phyloP scores from a whole-genome alignment of 2,329 filamentous ascomycete species.

The Neopestalotiopsis sp. region DNA sequence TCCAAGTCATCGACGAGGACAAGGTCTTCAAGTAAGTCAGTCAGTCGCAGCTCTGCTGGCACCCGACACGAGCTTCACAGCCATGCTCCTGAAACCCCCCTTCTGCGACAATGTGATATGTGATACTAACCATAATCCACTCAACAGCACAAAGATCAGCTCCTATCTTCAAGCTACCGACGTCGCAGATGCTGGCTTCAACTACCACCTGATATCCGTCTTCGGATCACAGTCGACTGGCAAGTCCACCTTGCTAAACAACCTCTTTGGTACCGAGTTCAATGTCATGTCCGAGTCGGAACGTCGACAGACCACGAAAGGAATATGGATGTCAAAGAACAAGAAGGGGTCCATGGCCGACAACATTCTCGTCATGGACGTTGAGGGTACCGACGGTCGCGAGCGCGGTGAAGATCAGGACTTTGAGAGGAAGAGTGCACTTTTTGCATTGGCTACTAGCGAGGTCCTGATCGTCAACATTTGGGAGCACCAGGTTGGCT shows the following conservation, averaged over 20 bases:
- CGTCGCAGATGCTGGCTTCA: slow-evolving; percentile 90
- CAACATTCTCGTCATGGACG: slow-evolving; percentile 99
- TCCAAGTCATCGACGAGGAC: slow-evolving; percentile 95
- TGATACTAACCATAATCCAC: slow-evolving; percentile 22
- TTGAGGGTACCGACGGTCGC: slow-evolving; percentile 95
- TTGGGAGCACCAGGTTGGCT: slow-evolving; percentile 97
- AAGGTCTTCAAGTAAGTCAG: slow-evolving; percentile 96
- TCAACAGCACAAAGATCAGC: slow-evolving; percentile 72
- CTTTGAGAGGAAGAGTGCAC: slow-evolving; percentile 96
- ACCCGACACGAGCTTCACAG: not conserved
- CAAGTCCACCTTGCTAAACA: slow-evolving; percentile 95
- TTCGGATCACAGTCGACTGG: slow-evolving; percentile 98
- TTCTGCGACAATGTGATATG: not conserved
- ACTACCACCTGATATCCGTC: slow-evolving; percentile 98
- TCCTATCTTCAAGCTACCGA: slow-evolving; percentile 82
- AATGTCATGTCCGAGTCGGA: slow-evolving; percentile 97
- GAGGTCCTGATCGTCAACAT: slow-evolving; percentile 99
- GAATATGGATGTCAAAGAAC: slow-evolving; percentile 99
- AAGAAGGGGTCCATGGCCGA: slow-evolving; percentile 85
- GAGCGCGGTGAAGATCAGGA: slow-evolving; percentile 98
- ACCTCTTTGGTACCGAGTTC: slow-evolving; percentile 94
- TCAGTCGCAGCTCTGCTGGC: slow-evolving; percentile 51
- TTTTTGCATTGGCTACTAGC: slow-evolving; percentile 96
- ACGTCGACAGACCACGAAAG: slow-evolving; percentile 95
- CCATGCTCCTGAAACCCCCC: not conserved